Evolutionary conservation across 495 filamentous ascomycete genomes (phyloP), one percentile per base, ranked within the genome.

Genomic region (Penicillium daleae): DNA sequence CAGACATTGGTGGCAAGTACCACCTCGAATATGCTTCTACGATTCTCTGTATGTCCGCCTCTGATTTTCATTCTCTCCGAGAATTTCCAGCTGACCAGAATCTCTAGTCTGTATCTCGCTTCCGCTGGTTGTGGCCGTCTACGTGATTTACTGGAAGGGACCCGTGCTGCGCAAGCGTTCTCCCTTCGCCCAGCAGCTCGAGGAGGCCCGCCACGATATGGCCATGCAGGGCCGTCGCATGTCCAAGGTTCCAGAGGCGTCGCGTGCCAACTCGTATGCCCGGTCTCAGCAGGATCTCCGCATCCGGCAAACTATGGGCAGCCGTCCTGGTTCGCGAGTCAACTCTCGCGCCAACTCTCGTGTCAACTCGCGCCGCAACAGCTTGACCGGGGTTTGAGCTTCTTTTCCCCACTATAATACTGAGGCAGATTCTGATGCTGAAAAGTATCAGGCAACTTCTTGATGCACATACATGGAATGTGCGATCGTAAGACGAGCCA

Each of bases 111-210:
- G 79, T 66, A 89, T 94, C 62, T 85, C 90, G 0, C 71, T 88
- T 37, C 49, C 90, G 4, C 80, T 94, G n/a, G 89, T 92, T 12
- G 68, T 83, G 26, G 86, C 90, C 7, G 87, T 93, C 24, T 94
- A 92, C 66, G 78, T 88, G 37, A 88, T 93, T 63, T 94, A 94
- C 80, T 90, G 81, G 80, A 85, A 89, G 56, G 92, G 92, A 0
- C 90, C 90, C 0, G 64, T 60, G 1, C 81, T 94, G 6, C 85
- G 92, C 29, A 83, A 84, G 69, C 82, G 87, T 2, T 91, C 88
- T 17, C 85, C 85, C 0, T 93, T 94, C 66, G 91, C 91, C 8
- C 87, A 93, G 76, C 82, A 84, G 49, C 73, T 92, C n/a, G 81
- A 82, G 37, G 77, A 84, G 35, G 85, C 83, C 8, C 75, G 79